Base-by-base conservation (phyloP, 1,284 basidiomycete species). In the Testicularia cyperi region DNA sequence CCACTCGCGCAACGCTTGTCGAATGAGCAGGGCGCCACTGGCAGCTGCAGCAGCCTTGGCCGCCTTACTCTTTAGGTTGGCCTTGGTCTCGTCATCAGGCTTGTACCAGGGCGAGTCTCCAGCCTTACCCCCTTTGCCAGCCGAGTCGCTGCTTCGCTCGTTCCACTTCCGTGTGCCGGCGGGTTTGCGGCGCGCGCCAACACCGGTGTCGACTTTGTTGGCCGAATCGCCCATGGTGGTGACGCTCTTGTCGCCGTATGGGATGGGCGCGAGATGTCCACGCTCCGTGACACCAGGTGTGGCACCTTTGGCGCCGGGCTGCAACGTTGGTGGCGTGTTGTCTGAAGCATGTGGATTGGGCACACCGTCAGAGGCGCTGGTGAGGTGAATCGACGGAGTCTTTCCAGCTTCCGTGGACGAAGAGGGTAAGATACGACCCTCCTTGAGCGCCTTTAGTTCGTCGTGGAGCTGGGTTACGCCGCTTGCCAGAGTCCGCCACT, bases 401-500 rank as follows among this genome's bases (percentile, higher is more conserved):
- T 9, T 18, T 9, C 6, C 8, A 6, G 13, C 18, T 9, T 9
- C 9, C 9, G 8, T 23, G 9, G 15, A 6, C 12, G 18, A 9
- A 16, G 38, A 20, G 1, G 41, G 41, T 20, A 45, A 16, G 0
- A n/a, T 14, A 14, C 43, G 16, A 1, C 54, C 58, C 31, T 48
- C 44, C 36, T 68, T 70, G 36, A 68, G 32, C 28, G 53, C 52
- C 35, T 55, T 48, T 21, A 71, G 33, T 30, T 71, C 69, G 21
- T 68, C 56, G 20, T 62, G 54, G 6, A 71, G 51, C 28, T 63
- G 65, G 18, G 64, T 57, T 4, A 71, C 69, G 13, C 65, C 68
- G 23, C 56, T 44, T 3, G 65, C 56, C 1, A 72, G 54, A 6
- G 56, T 61, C 2, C 65, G 38, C 61, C 65, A 70, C 22, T 72